Conservation (phyloP, 2,329 filamentous ascomycete genomes). For the Claviceps spartinae region DNA sequence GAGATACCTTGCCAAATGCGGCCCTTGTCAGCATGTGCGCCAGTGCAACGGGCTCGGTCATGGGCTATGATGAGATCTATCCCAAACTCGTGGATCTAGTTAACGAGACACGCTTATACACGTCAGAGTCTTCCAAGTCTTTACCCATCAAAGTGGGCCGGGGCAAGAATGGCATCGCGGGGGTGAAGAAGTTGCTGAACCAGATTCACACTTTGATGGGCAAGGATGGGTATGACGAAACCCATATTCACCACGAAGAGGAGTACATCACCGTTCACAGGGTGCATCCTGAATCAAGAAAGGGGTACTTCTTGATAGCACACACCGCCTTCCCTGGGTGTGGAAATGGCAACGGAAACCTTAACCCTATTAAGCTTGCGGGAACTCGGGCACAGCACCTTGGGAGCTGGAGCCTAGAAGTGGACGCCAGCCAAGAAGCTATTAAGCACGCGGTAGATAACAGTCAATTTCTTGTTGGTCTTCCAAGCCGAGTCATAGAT, state of each 20-base stretch:
- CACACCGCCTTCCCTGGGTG: constrained; percentile 93
- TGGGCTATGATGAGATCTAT: constrained; percentile 96
- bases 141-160: constrained; percentile 49
- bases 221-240: constrained; percentile 85
- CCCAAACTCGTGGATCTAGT: constrained; percentile 88
- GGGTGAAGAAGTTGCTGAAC: constrained; percentile 85
- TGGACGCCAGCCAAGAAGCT: constrained; percentile 61
- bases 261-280: constrained; percentile 95
- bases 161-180: constrained; percentile 73
- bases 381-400: constrained; percentile 78
- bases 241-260: constrained; percentile 89
- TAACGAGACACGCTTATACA: constrained; percentile 72
- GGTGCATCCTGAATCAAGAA: constrained; percentile 81
- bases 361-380: constrained; percentile 65
- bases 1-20: constrained; percentile 87
- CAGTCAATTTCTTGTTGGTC: constrained; percentile 57
- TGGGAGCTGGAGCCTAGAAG: constrained; percentile 85
- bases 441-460: constrained; percentile 53
- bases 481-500: constrained; percentile 71
- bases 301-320: constrained; percentile 89
- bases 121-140: constrained; percentile 55
- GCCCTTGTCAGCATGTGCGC: constrained; percentile 93
- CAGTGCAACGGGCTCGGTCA: constrained; percentile 87
- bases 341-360: constrained; percentile 67
- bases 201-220: constrained; percentile 94